Percentiles rank a stretch among this genome's conserved stretches.
Evolutionary conservation across 2,329 filamentous ascomycete genomes (phyloP).

Genomic region (Claviceps citrina): DNA sequence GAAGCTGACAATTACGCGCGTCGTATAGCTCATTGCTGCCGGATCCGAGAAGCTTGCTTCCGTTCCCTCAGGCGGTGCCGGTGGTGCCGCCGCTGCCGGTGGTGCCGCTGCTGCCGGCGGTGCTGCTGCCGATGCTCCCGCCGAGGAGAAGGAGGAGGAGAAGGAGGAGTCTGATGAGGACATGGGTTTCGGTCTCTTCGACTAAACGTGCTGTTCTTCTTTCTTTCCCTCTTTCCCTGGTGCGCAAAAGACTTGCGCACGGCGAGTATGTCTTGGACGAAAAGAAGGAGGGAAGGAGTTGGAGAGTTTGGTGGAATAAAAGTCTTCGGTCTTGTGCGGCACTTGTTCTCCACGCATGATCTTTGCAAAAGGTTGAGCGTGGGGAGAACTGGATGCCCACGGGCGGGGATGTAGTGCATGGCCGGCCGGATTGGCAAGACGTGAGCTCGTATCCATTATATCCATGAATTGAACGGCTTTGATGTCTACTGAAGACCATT

Average conservation of each 20-base stretch:
- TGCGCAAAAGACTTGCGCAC: no score
- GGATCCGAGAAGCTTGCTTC: constrained; percentile 90
- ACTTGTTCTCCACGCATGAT: no score
- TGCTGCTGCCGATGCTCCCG: constrained; percentile 38
- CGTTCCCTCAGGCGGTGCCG: constrained; percentile 82
- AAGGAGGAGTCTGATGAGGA: constrained; percentile 63
- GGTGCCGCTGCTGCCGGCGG: constrained; percentile 52
- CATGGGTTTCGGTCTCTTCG: constrained; percentile 65
- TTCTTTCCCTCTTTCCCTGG: no score
- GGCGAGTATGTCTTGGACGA: no score
- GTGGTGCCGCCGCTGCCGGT: constrained; percentile 51
- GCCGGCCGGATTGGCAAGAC: constrained; percentile 14
- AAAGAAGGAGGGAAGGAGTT: constrained; percentile 7
- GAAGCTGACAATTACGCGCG: constrained; percentile 9
- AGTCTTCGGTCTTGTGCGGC: no score
- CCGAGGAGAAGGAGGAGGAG: constrained; percentile 64
- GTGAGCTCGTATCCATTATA: constrained; percentile 14
- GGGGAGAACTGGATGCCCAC: no score
- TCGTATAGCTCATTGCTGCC: constrained; percentile 76
- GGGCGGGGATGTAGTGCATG: constrained; percentile 2
- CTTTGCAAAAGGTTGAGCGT: no score
- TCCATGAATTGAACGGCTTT: constrained; percentile 14
- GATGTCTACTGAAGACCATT: no score
- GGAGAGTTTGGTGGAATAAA: no score
- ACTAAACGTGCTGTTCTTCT: constrained; percentile 40